These are phyloP conservation scores for Aechmea fasciata DNA, from an alignment of 176 grass and related monocot genomes.

Conservation along the genomic window DNA sequence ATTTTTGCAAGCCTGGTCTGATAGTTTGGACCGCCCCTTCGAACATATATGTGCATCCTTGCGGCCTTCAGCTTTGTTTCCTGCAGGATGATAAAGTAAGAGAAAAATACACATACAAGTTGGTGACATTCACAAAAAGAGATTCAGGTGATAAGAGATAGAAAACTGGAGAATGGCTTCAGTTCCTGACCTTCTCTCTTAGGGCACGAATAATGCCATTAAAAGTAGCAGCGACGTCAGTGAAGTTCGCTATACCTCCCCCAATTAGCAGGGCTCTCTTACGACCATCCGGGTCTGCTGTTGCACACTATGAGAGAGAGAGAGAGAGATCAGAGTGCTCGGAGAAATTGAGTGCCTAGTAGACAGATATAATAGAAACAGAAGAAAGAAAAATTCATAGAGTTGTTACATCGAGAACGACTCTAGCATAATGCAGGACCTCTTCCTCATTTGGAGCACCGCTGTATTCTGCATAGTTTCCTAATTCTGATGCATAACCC, in stretches of 20 bases:
- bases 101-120: not conserved
- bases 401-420: conserved; percentile 74
- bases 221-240: conserved; percentile 44
- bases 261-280: conserved; percentile 45
- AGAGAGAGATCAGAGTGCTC: not conserved
- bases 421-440: conserved; percentile 88
- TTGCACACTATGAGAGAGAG: conserved; percentile 22
- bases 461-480: conserved; percentile 88
- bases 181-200: conserved; percentile 30
- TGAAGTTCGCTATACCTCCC: conserved; percentile 50
- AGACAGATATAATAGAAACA: not conserved
- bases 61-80: conserved; percentile 77
- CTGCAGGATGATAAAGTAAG: conserved; percentile 19
- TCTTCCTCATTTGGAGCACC: conserved; percentile 90
- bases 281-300: conserved; percentile 39
- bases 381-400: conserved; percentile 12
- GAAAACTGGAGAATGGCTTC: not conserved
- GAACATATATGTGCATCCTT: conserved; percentile 78
- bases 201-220: conserved; percentile 45
- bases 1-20: conserved; percentile 77
- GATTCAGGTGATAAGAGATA: not conserved
- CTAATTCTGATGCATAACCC: conserved; percentile 77
- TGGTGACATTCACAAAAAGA: too few relatives aligned
- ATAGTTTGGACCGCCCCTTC: conserved; percentile 81
- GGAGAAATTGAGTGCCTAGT: not conserved